phyloP scores from a whole-genome alignment of 2,329 filamentous ascomycete species.

The Lecanicillium sp. region DNA sequence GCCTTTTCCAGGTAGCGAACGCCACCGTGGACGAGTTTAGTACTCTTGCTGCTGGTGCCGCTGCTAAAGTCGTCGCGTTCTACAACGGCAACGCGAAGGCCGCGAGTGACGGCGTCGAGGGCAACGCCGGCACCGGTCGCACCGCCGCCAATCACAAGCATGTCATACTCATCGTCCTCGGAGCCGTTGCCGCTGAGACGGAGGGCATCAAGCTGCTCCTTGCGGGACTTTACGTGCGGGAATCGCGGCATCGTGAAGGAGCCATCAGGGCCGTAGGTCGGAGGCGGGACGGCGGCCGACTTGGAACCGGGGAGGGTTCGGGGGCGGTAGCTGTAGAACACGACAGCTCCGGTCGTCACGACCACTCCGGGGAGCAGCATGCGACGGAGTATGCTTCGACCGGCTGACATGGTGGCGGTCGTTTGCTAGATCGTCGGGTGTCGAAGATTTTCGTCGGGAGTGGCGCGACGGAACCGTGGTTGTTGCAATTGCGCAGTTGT shows the following conservation, averaged over 20 bases:
- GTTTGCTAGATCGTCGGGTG: neutral
- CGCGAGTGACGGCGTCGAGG: slow-evolving; percentile 64
- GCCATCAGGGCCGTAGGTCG: slow-evolving; percentile 62
- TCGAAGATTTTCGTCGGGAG: too few relatives aligned
- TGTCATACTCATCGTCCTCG: slow-evolving; percentile 52
- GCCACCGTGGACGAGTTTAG: slow-evolving; percentile 71
- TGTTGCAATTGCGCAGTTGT: neutral
- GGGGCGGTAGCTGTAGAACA: slow-evolving; percentile 56
- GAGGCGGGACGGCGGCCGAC: slow-evolving; percentile 62
- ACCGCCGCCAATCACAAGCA: slow-evolving; percentile 65
- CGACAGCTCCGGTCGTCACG: slow-evolving; percentile 37
- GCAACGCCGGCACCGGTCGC: slow-evolving; percentile 67
- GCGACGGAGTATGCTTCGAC: slow-evolving; percentile 31
- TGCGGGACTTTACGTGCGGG: slow-evolving; percentile 54
- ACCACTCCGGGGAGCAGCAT: slow-evolving; percentile 37
- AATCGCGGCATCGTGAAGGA: slow-evolving; percentile 61
- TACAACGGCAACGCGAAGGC: slow-evolving; percentile 64
- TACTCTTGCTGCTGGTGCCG: slow-evolving; percentile 69
- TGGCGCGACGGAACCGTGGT: too few relatives aligned
- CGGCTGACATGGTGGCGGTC: slow-evolving; percentile 3
- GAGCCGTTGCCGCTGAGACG: slow-evolving; percentile 32
- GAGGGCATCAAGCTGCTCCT: slow-evolving; percentile 59
- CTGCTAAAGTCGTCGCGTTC: slow-evolving; percentile 69
- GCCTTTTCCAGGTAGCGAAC: slow-evolving; percentile 72
- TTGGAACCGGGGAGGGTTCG: slow-evolving; percentile 66